Base-by-base conservation (phyloP, 2,329 filamentous ascomycete genomes). In the Knufia petricola region DNA sequence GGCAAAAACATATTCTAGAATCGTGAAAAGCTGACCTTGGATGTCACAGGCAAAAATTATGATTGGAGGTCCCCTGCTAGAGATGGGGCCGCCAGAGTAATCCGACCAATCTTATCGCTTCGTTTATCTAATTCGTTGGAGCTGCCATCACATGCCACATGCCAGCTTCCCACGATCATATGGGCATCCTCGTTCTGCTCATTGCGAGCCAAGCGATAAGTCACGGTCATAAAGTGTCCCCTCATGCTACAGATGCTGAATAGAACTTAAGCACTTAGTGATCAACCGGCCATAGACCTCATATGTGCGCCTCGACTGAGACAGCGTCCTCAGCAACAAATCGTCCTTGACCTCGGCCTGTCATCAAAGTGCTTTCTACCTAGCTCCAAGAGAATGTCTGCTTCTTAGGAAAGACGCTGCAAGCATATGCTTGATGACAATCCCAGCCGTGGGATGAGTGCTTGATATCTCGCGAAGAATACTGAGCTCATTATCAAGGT, bases 401-500 rank as follows among this genome's bases (percentile, higher is more conserved):
- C 19, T 46, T 36, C 32, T n/a, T 17, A 4, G 15, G 7, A n/a
- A 36, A n/a, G 32, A 36, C 6, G 9, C 7, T 36, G 9, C 32
- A 36, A 36, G 32, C 32, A n/a, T 26, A 26, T 24, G 39, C 39
- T 26, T 42, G 39, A 42, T 42, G 21, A 26, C 31, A 19, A 26
- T 30, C 44, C 28, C 34, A n/a, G 13, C 13, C 9, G 3, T 19
- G 15, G 44, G 36, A 32, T 30, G n/a, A 15, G 21, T 32, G 32
- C 24, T 71, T 64, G 59, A 71, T 73, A 61, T 73, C 62, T 71
- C 70, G 70, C 69, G 63, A 65, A 68, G 64, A 69, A 73, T 73
- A 73, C 70, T 72, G 70, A 72, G 70, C 69, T 66, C 66, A 67
- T 49, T 67, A 67, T 69, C 67, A 71, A 70, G 69, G 68, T 67